Conservation (phyloP, 2,329 filamentous ascomycete species). For the Botrytis fragariae region DNA sequence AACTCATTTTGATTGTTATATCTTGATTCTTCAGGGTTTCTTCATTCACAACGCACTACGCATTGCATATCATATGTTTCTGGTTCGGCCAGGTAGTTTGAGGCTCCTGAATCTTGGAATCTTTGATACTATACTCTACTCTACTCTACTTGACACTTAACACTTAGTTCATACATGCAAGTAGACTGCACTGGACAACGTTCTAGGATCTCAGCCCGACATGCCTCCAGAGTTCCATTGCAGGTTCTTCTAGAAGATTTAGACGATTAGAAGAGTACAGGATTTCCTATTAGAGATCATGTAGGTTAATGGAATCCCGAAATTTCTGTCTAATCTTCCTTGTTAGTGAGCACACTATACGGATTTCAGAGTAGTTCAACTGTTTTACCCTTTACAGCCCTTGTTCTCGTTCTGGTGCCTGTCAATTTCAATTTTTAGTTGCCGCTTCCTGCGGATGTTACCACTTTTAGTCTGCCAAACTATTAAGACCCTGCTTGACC, state of each 20-base stretch:
- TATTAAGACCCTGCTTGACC: not conserved
- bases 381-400: not conserved
- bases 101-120: not conserved
- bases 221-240: conserved; percentile 1
- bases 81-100: not conserved
- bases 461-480: conserved; percentile 6
- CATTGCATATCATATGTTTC: not conserved
- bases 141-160: not conserved
- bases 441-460: conserved; percentile 21
- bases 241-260: conserved; percentile 17
- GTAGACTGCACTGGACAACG: not conserved
- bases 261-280: not conserved
- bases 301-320: not conserved
- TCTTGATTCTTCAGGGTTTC: conserved; percentile 1
- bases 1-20: not conserved
- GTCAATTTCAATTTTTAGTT: conserved; percentile 18
- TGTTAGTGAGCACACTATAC: not conserved
- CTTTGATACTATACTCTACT: too few relatives aligned
- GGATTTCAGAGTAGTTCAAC: not conserved
- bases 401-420: not conserved
- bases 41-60: not conserved
- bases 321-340: not conserved
- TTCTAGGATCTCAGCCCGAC: not conserved
- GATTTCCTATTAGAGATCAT: not conserved
- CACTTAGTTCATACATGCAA: not conserved